Percentiles rank a stretch among this genome's conserved stretches.
These are phyloP conservation scores for Cyanophora paradoxa DNA, from an alignment of 78 protist genomes.

Conservation along the genomic window DNA sequence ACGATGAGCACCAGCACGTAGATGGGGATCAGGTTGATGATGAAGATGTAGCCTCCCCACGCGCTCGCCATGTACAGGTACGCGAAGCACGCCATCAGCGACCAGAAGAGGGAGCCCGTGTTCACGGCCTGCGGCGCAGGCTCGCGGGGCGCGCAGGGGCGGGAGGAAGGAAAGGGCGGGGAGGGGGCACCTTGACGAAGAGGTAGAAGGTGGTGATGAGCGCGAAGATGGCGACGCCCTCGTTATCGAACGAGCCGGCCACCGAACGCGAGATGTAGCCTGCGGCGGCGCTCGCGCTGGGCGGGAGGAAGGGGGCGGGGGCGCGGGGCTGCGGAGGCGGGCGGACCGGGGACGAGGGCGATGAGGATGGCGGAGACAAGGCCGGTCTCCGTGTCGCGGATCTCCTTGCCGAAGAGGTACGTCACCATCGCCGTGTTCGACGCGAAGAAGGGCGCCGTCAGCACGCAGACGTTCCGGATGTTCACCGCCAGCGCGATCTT, in stretches of 20 bases:
- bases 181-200: conserved; percentile 81
- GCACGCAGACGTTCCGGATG: conserved; percentile 91
- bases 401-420: conserved; percentile 41
- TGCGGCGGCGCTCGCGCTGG: not conserved
- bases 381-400: conserved; percentile 20
- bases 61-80: conserved; percentile 85
- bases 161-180: too few species aligned
- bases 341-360: conserved; percentile 82
- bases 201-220: conserved; percentile 71
- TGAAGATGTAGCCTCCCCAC: conserved; percentile 99
- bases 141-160: too few species aligned
- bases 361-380: conserved; percentile 17
- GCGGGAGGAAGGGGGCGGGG: too few species aligned
- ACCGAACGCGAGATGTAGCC: conserved; percentile 94
- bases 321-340: too few species aligned
- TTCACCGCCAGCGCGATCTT: conserved; percentile 63
- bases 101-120: conserved; percentile 71
- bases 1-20: not conserved
- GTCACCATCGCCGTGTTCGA: conserved; percentile 78
- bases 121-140: too few species aligned
- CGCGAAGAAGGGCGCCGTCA: conserved; percentile 86
- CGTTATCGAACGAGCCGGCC: conserved; percentile 98
- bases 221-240: conserved; percentile 94
- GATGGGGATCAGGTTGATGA: conserved; percentile 47
- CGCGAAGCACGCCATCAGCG: conserved; percentile 60